Conservation (phyloP, 2,329 filamentous ascomycete species). For the Pseudogymnoascus sp. region DNA sequence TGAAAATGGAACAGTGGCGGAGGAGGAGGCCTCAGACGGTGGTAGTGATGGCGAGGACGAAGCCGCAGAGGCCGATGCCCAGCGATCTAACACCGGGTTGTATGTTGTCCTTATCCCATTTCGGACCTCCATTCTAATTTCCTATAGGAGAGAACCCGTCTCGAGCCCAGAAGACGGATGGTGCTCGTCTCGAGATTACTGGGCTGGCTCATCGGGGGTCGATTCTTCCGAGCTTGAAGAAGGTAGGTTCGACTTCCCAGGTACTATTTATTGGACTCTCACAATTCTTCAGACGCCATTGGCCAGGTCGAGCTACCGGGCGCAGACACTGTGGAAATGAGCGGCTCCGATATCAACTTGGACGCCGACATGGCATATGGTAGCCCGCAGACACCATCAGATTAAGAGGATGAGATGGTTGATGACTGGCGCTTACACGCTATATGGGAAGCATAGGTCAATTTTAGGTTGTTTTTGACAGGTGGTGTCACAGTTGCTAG, state of each 20-base stretch:
- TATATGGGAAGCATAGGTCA: not conserved
- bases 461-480: constrained; percentile 2
- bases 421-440: not conserved
- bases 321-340: not conserved
- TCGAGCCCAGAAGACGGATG: not conserved
- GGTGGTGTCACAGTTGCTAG: not conserved
- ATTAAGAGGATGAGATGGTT: not conserved
- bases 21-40: not conserved
- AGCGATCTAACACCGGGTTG: not conserved
- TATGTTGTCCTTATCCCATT: not conserved
- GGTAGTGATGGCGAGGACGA: not conserved
- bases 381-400: not conserved
- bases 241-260: not conserved
- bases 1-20: not conserved
- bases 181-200: constrained; percentile 4
- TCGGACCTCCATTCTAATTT: not conserved
- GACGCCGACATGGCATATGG: not conserved
- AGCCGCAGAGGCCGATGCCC: not conserved
- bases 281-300: not conserved
- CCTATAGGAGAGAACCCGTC: not conserved
- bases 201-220: not conserved
- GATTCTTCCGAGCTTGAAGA: not conserved
- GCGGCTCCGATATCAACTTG: not conserved
- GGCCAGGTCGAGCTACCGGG: not conserved
- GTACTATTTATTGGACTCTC: not conserved